A percentile compares a stretch with the other conserved stretches of the same genome.
Conservation (phyloP, 1,284 basidiomycete genomes). For the Irpex rosettiformis region DNA sequence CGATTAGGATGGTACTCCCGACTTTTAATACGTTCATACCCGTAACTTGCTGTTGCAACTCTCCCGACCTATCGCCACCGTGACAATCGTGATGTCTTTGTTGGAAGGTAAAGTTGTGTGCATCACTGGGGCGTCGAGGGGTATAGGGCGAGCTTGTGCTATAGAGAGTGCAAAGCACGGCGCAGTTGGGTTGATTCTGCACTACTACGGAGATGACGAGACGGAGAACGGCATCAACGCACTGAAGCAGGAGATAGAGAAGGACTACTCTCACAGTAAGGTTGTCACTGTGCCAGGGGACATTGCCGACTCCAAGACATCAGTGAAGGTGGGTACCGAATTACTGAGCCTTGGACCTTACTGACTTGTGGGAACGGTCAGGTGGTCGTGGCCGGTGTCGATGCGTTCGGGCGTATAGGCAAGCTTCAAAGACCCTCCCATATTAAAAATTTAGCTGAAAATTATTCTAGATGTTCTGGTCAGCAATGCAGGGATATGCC, state of each 20-base stretch:
- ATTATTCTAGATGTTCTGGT: conserved; percentile 43
- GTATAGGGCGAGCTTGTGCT: conserved; percentile 78
- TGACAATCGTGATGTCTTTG: conserved; percentile 38
- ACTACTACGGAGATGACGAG: conserved; percentile 63
- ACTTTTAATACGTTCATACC: background rate
- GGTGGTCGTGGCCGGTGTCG: conserved; percentile 59
- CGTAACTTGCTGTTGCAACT: background rate
- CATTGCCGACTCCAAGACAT: conserved; percentile 61
- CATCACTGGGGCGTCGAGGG: conserved; percentile 75
- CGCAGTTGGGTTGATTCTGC: conserved; percentile 64
- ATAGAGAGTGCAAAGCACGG: conserved; percentile 63
- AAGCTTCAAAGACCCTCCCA: conserved; percentile 18
- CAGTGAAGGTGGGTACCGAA: conserved; percentile 46
- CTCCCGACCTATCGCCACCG: background rate
- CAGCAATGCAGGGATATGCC: conserved; percentile 81
- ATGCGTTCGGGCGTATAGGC: conserved; percentile 66
- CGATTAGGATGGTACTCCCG: background rate
- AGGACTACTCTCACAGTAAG: conserved; percentile 29
- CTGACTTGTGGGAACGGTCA: conserved; percentile 22
- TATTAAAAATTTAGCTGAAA: background rate
- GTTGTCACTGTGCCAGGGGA: conserved; percentile 57
- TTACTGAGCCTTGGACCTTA: background rate
- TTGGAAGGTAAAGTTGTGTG: conserved; percentile 63
- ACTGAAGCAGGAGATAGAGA: conserved; percentile 45
- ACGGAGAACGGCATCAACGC: conserved; percentile 50